Evolutionary conservation across 768 basidiomycete species (phyloP).

Genomic region (Boletellus sp.): DNA sequence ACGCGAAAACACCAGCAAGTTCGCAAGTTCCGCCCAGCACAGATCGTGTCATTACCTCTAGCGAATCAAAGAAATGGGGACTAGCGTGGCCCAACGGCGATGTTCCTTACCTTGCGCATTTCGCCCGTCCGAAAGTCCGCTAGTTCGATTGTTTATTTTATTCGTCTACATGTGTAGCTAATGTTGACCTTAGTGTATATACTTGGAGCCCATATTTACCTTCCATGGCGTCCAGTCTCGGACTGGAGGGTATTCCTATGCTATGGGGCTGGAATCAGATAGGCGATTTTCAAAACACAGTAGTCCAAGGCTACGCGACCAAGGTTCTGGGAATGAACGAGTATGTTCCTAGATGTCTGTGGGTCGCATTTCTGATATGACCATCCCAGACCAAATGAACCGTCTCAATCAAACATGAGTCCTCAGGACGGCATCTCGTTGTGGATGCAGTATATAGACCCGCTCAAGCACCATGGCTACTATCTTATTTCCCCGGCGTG

Average conservation of each 20-base stretch:
- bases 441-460: constrained; percentile 64
- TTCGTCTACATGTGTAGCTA: neutral
- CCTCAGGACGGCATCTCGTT: constrained; percentile 50
- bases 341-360: constrained; percentile 39
- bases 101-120: constrained; percentile 46
- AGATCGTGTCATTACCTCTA: neutral
- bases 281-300: constrained; percentile 42
- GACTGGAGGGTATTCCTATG: constrained; percentile 63
- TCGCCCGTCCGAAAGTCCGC: constrained; percentile 41
- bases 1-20: neutral
- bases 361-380: neutral
- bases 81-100: constrained; percentile 65
- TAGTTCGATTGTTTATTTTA: constrained; percentile 34
- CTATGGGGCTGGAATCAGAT: constrained; percentile 63
- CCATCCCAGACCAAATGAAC: constrained; percentile 59
- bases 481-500: constrained; percentile 63
- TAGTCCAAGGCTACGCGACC: constrained; percentile 51
- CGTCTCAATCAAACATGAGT: constrained; percentile 59
- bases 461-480: constrained; percentile 58
- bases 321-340: constrained; percentile 74
- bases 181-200: constrained; percentile 42
- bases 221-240: constrained; percentile 36
- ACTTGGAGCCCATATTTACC: constrained; percentile 63
- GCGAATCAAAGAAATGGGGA: constrained; percentile 48
- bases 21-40: neutral